Evolutionary conservation across 2,329 filamentous ascomycete species (phyloP), one percentile per base, ranked within the genome.

Genomic region (Neopestalotiopsis clavispora): DNA sequence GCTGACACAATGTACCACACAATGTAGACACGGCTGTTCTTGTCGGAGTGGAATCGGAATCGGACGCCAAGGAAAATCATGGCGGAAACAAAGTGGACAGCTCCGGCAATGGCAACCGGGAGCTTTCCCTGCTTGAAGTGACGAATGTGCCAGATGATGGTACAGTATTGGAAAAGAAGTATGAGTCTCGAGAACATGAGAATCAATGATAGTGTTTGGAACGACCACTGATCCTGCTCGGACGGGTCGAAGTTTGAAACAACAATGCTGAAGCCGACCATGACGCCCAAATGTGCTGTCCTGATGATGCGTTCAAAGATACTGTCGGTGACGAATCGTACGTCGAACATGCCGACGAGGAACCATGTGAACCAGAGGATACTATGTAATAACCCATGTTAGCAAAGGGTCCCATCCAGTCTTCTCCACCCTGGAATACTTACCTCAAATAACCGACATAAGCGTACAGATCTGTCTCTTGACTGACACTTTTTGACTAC

Each of bases 321-420:
- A 45, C 85, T 89, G 76, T 92, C 89, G 17, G 86, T 84, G 2
- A 88, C 84, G 74, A 90, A 92, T 0, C 90, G 88, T 28, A 91
- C 86, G 76, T 92, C 90, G 75, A 89, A 91, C 1, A 91, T 78
- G 14, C 85, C 84, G 28, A 89, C 85, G 68, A 89, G 83, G 49
- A 91, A 84, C 90, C 90, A 92, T 9, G 87, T 90, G 70, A 90
- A 85, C 90, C 89, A 92, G 4, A 91, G 78, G 69, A 84, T 77
- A 0, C 76, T 76, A 9, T 17, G 9, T 45, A 72, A 20, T 3
- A 52, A 52, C 7, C 66, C 4, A 71, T 69, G 20, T 52, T 20
- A 52, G 57, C 23, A 59, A 10, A 6, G 3, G 4, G 10, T 13
- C 6, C 7, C 3, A 30, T 3, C 12, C 5, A 4, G 28, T 59